These are phyloP conservation scores for Cyclanthera cordifolia DNA, from an alignment of 306 rosid species.

Conservation along the genomic window DNA sequence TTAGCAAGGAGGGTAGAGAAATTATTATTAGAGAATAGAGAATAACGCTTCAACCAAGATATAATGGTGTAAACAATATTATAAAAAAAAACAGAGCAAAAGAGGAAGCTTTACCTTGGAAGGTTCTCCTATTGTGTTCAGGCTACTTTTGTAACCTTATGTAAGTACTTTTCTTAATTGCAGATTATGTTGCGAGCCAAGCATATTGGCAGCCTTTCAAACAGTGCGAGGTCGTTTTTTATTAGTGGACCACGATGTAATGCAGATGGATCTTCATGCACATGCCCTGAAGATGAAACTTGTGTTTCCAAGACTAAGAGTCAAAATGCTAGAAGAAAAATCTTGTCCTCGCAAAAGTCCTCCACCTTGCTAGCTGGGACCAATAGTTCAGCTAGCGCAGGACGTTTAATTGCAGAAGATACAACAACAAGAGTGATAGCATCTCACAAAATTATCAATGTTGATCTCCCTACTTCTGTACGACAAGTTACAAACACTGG, in stretches of 20 bases:
- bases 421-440: conserved; percentile 21
- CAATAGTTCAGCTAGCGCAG: too few relatives aligned
- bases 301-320: conserved; percentile 47
- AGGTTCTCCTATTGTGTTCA: too few relatives aligned
- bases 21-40: too few relatives aligned
- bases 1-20: too few relatives aligned
- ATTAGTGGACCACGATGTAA: conserved; percentile 59
- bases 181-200: conserved; percentile 74
- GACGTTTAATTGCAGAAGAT: conserved; percentile 30
- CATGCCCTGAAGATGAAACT: conserved; percentile 68
- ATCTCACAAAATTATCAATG: conserved; percentile 28
- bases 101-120: too few relatives aligned
- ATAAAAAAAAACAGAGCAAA: too few relatives aligned
- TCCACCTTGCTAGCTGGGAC: conserved; percentile 25
- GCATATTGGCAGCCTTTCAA: conserved; percentile 60
- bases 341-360: conserved; percentile 34
- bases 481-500: conserved; percentile 24
- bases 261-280: conserved; percentile 69
- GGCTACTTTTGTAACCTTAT: not conserved
- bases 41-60: too few relatives aligned
- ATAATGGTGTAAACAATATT: too few relatives aligned
- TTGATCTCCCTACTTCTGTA: conserved; percentile 22
- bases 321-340: conserved; percentile 36
- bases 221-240: conserved; percentile 65
- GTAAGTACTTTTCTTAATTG: conserved; percentile 9